Percentiles rank a stretch among this genome's conserved stretches.
Evolutionary conservation across 2,329 filamentous ascomycete genomes (phyloP).

Genomic region (Cladophialophora carrionii): DNA sequence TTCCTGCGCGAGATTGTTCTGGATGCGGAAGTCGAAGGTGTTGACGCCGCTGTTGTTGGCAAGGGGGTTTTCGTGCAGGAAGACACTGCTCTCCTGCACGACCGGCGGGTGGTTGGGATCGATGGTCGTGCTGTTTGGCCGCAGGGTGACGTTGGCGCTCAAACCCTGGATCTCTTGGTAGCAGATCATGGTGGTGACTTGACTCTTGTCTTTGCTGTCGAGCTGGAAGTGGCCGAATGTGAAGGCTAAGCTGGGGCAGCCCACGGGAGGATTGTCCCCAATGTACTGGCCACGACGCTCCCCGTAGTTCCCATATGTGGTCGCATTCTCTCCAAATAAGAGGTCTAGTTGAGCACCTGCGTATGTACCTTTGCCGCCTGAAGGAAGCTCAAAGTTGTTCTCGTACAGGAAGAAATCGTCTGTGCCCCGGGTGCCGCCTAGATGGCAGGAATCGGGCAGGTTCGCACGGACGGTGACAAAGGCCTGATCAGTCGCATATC

Average conservation of each 20-base stretch:
- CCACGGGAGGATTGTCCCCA: conserved; percentile 36
- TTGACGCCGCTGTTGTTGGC: conserved; percentile 26
- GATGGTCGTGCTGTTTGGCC: conserved; percentile 32
- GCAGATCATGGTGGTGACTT: conserved; percentile 37
- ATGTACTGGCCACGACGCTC: conserved; percentile 35
- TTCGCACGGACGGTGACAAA: conserved; percentile 31
- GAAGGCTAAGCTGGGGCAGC: conserved; percentile 38
- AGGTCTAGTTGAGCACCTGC: conserved; percentile 36
- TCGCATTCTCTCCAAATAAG: conserved; percentile 35
- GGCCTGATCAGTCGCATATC: conserved; percentile 31
- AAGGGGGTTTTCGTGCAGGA: conserved; percentile 31
- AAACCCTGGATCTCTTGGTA: conserved; percentile 36
- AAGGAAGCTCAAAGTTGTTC: conserved; percentile 32
- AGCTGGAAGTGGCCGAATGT: conserved; percentile 36
- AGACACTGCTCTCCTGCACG: conserved; percentile 20
- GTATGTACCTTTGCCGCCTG: conserved; percentile 27
- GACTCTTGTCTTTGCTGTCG: conserved; percentile 24
- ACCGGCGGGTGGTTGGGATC: conserved; percentile 29
- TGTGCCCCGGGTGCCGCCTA: conserved; percentile 28
- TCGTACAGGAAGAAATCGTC: conserved; percentile 30
- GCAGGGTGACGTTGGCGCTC: conserved; percentile 33
- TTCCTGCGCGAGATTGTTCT: conserved; percentile 37
- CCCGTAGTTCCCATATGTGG: conserved; percentile 33
- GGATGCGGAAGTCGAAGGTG: conserved; percentile 38
- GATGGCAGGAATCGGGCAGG: conserved; percentile 34